These are phyloP conservation scores for Jackrogersella minutella DNA, from an alignment of 495 filamentous ascomycete genomes.

Conservation along the genomic window DNA sequence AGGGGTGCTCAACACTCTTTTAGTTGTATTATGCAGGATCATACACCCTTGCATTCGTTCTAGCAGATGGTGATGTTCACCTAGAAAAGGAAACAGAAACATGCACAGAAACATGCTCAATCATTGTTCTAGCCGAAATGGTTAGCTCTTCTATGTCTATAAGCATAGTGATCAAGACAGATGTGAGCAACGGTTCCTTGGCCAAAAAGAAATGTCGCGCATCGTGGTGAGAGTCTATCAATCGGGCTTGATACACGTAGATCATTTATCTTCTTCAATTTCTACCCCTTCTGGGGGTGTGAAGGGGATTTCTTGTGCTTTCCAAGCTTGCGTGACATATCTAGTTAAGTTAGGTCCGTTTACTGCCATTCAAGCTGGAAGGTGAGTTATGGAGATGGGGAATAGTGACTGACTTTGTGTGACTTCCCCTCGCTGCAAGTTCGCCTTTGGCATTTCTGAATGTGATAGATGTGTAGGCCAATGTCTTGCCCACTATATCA, in stretches of 20 bases:
- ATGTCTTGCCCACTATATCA: conserved; percentile 83
- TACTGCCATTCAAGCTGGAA: neutral
- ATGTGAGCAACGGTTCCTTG: neutral
- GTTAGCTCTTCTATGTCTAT: neutral
- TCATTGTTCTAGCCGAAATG: neutral
- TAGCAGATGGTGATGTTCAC: too few relatives aligned
- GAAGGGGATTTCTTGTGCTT: conserved; percentile 29
- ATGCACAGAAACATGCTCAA: too few relatives aligned
- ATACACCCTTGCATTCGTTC: too few relatives aligned
- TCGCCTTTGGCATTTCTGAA: conserved; percentile 82
- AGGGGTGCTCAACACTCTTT: too few relatives aligned
- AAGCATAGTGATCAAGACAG: neutral
- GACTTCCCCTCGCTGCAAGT: conserved; percentile 86
- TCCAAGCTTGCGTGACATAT: conserved; percentile 39
- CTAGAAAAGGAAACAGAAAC: too few relatives aligned
- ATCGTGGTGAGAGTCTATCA: neutral
- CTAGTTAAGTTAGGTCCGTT: conserved; percentile 14
- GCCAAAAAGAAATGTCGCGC: neutral
- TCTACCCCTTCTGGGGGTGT: conserved; percentile 20
- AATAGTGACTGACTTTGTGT: conserved; percentile 81
- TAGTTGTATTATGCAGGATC: too few relatives aligned
- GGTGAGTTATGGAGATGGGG: neutral
- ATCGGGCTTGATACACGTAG: neutral
- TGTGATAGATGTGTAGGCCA: conserved; percentile 85
- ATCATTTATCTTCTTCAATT: conserved; percentile 24